Conservation (phyloP, 2,329 filamentous ascomycete genomes). For the Lomentospora prolificans region DNA sequence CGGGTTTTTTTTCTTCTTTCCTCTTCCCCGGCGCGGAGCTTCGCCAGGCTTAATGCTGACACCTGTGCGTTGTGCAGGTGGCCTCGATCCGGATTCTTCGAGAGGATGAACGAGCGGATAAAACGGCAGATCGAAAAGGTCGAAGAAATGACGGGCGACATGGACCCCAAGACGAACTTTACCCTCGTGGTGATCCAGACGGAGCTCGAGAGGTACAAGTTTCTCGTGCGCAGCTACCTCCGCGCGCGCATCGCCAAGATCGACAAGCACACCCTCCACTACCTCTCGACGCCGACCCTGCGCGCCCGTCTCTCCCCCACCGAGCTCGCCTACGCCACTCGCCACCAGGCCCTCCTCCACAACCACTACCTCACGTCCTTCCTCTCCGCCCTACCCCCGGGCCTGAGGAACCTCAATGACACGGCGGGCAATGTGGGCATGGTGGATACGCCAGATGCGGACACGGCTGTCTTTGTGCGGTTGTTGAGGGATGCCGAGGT, state of each 20-base stretch:
- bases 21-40: too few relatives aligned
- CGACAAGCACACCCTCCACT: slow-evolving; percentile 66
- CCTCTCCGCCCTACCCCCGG: slow-evolving; percentile 67
- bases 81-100: slow-evolving; percentile 65
- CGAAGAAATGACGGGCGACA: slow-evolving; percentile 69
- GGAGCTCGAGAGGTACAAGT: slow-evolving; percentile 90
- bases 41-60: too few relatives aligned
- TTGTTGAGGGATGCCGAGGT: slow-evolving; percentile 53
- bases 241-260: slow-evolving; percentile 86
- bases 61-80: too few relatives aligned
- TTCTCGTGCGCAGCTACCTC: slow-evolving; percentile 73
- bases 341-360: slow-evolving; percentile 76
- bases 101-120: slow-evolving; percentile 67
- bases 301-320: slow-evolving; percentile 59
- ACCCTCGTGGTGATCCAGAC: slow-evolving; percentile 91
- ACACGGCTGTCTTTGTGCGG: slow-evolving; percentile 76
- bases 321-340: slow-evolving; percentile 72
- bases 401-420: slow-evolving; percentile 80
- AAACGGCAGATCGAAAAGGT: slow-evolving; percentile 60
- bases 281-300: slow-evolving; percentile 48
- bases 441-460: slow-evolving; percentile 78
- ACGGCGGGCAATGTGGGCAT: slow-evolving; percentile 82
- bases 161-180: slow-evolving; percentile 88
- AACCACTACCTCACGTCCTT: slow-evolving; percentile 82
- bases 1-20: neutral